These are phyloP conservation scores for Lachancea thermotolerans DNA, from an alignment of 805 yeast species.

Conservation along the genomic window DNA sequence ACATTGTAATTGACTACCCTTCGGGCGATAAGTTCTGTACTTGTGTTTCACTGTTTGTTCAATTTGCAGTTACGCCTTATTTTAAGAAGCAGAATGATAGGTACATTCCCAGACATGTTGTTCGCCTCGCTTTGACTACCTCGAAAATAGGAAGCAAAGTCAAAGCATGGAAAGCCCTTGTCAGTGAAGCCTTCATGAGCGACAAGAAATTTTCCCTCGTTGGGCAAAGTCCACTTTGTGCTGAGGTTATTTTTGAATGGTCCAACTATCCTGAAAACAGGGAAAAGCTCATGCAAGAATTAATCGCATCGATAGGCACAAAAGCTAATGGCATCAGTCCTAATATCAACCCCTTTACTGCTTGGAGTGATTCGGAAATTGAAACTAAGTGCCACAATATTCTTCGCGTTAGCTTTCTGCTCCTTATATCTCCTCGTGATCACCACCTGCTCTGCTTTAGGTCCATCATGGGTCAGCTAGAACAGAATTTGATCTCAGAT, in stretches of 20 bases:
- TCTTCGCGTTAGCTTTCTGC: slow-evolving; percentile 55
- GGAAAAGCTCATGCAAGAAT: slow-evolving; percentile 37
- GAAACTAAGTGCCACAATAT: slow-evolving; percentile 46
- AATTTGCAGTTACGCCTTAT: slow-evolving; percentile 47
- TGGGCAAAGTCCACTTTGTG: slow-evolving; percentile 39
- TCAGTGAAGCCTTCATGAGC: slow-evolving; percentile 63
- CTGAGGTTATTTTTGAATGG: slow-evolving; percentile 54
- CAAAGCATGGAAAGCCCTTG: slow-evolving; percentile 57
- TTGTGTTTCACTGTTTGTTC: slow-evolving; percentile 45
- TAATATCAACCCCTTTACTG: slow-evolving; percentile 48
- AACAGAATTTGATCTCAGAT: slow-evolving; percentile 31
- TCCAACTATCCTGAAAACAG: slow-evolving; percentile 45
- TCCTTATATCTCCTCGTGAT: slow-evolving; percentile 58
- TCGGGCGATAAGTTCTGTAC: slow-evolving; percentile 49
- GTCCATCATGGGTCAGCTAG: slow-evolving; percentile 42
- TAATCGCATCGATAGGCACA: slow-evolving; percentile 24
- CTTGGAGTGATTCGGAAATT: slow-evolving; percentile 65
- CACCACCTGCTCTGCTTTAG: slow-evolving; percentile 42
- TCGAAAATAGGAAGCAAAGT: slow-evolving; percentile 28
- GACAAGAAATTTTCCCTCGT: slow-evolving; percentile 19
- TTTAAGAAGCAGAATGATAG: slow-evolving; percentile 38
- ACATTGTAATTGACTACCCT: slow-evolving; percentile 20
- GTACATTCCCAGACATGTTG: slow-evolving; percentile 35
- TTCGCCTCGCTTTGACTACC: slow-evolving; percentile 38
- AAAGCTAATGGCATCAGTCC: slow-evolving; percentile 44